phyloP scores from a whole-genome alignment of 169 alveolate genomes.

The Plasmodium vivax region DNA sequence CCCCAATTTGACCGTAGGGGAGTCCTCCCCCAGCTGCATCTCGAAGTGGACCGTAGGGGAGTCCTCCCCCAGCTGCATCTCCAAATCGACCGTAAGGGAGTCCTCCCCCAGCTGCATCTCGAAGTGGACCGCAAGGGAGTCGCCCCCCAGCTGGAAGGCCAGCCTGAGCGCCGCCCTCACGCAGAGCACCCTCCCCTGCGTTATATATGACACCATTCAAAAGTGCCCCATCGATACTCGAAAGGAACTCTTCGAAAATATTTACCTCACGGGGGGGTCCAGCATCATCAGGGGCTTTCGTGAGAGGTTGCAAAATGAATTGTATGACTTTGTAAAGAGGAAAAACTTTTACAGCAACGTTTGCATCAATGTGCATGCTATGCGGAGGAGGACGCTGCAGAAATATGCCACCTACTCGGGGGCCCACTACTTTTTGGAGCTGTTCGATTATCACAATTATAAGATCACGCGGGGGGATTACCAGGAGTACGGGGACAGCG shows the following conservation, averaged over 20 bases:
- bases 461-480: constrained; percentile 26
- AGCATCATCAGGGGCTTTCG: constrained; percentile 69
- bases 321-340: constrained; percentile 34
- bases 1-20: background rate
- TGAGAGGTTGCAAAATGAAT: constrained; percentile 64
- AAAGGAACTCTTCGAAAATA: constrained; percentile 32
- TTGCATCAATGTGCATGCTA: constrained; percentile 21
- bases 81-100: no score
- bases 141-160: background rate
- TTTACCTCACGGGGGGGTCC: constrained; percentile 62
- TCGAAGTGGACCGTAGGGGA: no score
- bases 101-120: no score
- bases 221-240: constrained; percentile 68
- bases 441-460: constrained; percentile 54
- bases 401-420: constrained; percentile 65
- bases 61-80: no score
- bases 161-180: constrained; percentile 18
- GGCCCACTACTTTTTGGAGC: constrained; percentile 56
- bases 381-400: constrained; percentile 42
- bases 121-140: no score
- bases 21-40: no score
- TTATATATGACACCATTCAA: constrained; percentile 49
- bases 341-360: constrained; percentile 33
- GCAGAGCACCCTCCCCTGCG: constrained; percentile 42
- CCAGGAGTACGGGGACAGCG: constrained; percentile 52